These are phyloP conservation scores for Collybiopsis confluens DNA, from an alignment of 768 basidiomycete genomes.

Conservation along the genomic window DNA sequence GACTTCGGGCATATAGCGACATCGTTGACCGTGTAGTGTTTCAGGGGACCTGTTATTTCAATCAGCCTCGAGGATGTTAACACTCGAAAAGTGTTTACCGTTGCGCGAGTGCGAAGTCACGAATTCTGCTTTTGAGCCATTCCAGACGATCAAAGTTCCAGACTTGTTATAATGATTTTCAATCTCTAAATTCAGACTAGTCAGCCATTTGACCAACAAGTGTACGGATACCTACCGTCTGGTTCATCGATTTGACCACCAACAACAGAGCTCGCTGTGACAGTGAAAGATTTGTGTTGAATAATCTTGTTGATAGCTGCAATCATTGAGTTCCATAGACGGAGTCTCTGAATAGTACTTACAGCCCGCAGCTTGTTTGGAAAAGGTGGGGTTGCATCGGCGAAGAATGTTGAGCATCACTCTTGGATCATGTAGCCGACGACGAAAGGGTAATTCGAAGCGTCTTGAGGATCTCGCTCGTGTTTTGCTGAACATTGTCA, in stretches of 20 bases:
- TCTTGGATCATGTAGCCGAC: too few relatives aligned
- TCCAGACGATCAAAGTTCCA: neutral
- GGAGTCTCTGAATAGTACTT: neutral
- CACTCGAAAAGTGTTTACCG: neutral
- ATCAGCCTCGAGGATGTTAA: constrained; percentile 7
- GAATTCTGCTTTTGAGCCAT: neutral
- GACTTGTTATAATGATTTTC: neutral
- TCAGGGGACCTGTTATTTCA: constrained; percentile 13
- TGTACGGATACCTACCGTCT: neutral
- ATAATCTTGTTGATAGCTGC: constrained; percentile 6
- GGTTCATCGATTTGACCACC: neutral
- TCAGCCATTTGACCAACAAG: neutral
- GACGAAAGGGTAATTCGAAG: too few relatives aligned
- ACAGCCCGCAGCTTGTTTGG: neutral
- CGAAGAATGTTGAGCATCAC: too few relatives aligned
- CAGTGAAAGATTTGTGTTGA: neutral
- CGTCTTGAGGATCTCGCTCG: too few relatives aligned
- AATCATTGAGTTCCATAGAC: neutral
- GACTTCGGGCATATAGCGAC: constrained; percentile 46
- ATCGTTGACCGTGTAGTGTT: constrained; percentile 54
- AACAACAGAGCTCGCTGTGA: neutral
- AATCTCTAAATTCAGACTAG: neutral
- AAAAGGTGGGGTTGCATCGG: too few relatives aligned
- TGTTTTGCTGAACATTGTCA: too few relatives aligned
- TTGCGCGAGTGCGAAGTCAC: neutral